A percentile compares a stretch with the other conserved stretches of the same genome.
Evolutionary conservation across 352 stramenopile species (phyloP).

Genomic region (Poterioochromonas sp.): DNA sequence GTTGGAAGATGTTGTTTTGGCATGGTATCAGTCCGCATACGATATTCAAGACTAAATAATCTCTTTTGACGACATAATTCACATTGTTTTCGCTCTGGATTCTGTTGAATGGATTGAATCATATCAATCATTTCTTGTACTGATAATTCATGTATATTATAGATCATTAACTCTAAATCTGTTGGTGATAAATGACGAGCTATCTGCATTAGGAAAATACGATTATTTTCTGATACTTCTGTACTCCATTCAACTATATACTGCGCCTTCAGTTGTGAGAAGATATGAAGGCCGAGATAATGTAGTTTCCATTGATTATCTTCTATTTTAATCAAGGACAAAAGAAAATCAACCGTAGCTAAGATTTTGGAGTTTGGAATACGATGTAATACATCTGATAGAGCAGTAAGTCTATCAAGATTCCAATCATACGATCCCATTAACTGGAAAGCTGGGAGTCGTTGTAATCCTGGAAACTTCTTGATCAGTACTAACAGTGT

Average conservation of each 20-base stretch:
- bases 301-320: not conserved
- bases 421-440: not conserved
- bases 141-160: not conserved
- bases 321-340: not conserved
- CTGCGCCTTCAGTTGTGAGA: not conserved
- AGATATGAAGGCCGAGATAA: not conserved
- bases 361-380: not conserved
- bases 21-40: not conserved
- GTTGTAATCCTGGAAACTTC: not conserved
- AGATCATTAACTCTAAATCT: not conserved
- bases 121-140: not conserved
- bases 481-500: not conserved
- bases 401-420: not conserved
- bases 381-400: not conserved
- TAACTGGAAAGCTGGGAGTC: slow-evolving; percentile 19
- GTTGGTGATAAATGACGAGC: not conserved
- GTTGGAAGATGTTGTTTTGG: not conserved
- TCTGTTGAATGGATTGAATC: not conserved
- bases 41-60: not conserved
- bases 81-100: not conserved
- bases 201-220: slow-evolving; percentile 2
- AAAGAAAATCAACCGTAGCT: not conserved
- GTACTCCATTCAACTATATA: not conserved
- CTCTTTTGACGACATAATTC: slow-evolving; percentile 1
- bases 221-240: not conserved